A percentile compares a stretch with the other conserved stretches of the same genome.
Conservation (phyloP, 305 asterid species). For the Ajuga reptans region DNA sequence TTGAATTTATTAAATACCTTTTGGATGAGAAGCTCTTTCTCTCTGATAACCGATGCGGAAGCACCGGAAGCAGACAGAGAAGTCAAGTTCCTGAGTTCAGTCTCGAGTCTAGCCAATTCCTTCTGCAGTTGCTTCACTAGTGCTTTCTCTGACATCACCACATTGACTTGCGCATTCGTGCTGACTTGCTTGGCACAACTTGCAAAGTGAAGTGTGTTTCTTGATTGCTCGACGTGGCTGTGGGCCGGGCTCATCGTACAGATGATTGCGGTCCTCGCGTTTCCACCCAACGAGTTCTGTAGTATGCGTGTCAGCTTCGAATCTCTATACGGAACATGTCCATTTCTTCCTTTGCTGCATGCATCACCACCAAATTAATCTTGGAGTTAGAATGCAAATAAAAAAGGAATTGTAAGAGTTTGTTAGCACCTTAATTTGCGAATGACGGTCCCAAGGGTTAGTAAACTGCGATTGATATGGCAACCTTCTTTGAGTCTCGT, state of each 20-base stretch:
- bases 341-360: conserved; percentile 89
- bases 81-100: conserved; percentile 50
- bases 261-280: conserved; percentile 79
- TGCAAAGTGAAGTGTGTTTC: conserved; percentile 84
- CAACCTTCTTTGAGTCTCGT: conserved; percentile 69
- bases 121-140: conserved; percentile 74
- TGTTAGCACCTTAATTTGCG: conserved; percentile 68
- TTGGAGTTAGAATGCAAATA: too few species aligned
- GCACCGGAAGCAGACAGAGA: conserved; percentile 37
- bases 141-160: conserved; percentile 83
- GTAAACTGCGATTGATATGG: conserved; percentile 91
- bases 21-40: conserved; percentile 67
- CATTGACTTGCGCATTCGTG: conserved; percentile 75
- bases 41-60: conserved; percentile 48
- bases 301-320: conserved; percentile 93
- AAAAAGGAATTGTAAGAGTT: too few species aligned
- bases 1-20: conserved; percentile 35
- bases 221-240: conserved; percentile 75
- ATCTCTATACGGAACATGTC: conserved; percentile 80
- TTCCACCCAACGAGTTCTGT: conserved; percentile 84
- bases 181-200: conserved; percentile 82
- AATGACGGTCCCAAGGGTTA: conserved; percentile 83
- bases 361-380: conserved; percentile 15
- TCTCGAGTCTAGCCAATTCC: conserved; percentile 66
- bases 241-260: conserved; percentile 98